Base-by-base conservation (phyloP, 2,329 filamentous ascomycete species). In the Clonostachys rosea region DNA sequence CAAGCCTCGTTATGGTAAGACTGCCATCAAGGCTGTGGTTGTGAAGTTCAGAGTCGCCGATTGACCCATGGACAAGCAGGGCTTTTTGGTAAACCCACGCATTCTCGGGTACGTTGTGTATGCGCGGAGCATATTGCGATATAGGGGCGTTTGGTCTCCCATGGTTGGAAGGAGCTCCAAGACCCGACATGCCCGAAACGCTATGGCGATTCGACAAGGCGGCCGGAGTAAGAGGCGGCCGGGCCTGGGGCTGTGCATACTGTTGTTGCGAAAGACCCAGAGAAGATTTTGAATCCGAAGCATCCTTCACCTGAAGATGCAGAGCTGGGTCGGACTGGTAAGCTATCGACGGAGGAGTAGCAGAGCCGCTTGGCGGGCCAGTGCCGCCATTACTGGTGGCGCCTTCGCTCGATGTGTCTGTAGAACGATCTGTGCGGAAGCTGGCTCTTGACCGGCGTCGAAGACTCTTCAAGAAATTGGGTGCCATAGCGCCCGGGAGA, bases 61-160 rank as follows among this genome's bases (percentile, higher is more conserved):
- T 86, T 43, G 87, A 84, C 44, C 92, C 92, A 57, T 86, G 83
- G 42, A 96, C 76, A 20, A 94, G 78, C 17, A 96, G 75, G 9
- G 95, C 80, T 63, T 96, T 96, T 72, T 96, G 91, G 61, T 95
- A 89, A 17, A 95, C 47, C 30, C 44, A 46, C 16, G 36, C 42
- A 11, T 43, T 43, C 18, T 46, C 44, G 10, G 44, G 44, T 7
- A 43, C 44, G 35, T 91, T 96, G 40, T 85, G 71, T 37, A 96
- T 81, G 56, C 83, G 82, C 20, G 92, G 91, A 33, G 90, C 87
- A 67, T 89, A 92, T 40, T 86, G 83, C 46, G 91, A 96, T 16
- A 84, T 78, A 8, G 86, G 81, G 51, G 79, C 68, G 52, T 71
- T 76, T 47, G 69, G 74, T 59, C 77, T 79, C 50, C 78, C 78